Evolutionary conservation across 805 yeast species (phyloP).

Genomic region (Pichia californica): DNA sequence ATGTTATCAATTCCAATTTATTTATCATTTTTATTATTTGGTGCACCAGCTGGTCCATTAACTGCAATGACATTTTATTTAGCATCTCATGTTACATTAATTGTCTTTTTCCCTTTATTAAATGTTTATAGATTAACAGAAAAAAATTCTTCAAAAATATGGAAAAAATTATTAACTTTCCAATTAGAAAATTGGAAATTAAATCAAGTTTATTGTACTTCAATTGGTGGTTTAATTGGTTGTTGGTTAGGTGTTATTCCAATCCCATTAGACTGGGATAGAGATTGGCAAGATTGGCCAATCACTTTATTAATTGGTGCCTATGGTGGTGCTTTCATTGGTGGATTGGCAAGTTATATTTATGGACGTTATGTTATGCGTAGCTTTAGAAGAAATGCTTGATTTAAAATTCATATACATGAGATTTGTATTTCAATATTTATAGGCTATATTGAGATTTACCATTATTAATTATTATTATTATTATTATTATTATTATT

Average conservation of each 20-base stretch:
- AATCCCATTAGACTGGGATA: conserved; percentile 95
- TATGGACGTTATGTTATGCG: conserved; percentile 10
- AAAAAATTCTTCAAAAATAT: conserved; percentile 18
- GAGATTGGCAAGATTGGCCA: conserved; percentile 97
- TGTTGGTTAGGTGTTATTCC: conserved; percentile 93
- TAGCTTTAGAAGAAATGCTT: conserved; percentile 3
- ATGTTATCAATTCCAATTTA: conserved; percentile 24
- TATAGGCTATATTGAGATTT: too few species aligned
- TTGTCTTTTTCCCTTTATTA: conserved; percentile 16
- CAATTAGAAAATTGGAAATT: conserved; percentile 24
- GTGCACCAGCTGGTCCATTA: conserved; percentile 17
- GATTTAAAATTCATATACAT: too few species aligned
- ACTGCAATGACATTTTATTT: conserved; percentile 15
- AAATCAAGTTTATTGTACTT: conserved; percentile 32
- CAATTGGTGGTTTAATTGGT: conserved; percentile 48
- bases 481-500: too few species aligned
- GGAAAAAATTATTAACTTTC: conserved; percentile 26
- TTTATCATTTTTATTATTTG: conserved; percentile 22
- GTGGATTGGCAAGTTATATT: conserved; percentile 29
- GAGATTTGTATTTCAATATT: too few species aligned
- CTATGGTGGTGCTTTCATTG: conserved; percentile 65
- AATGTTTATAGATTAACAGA: conserved; percentile 42
- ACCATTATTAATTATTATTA: too few species aligned
- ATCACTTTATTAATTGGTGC: conserved; percentile 77
- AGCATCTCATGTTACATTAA: conserved; percentile 14